Evolutionary conservation across 768 basidiomycete genomes (phyloP), one percentile per base, ranked within the genome.

Genomic region (Kwoniella sp.): DNA sequence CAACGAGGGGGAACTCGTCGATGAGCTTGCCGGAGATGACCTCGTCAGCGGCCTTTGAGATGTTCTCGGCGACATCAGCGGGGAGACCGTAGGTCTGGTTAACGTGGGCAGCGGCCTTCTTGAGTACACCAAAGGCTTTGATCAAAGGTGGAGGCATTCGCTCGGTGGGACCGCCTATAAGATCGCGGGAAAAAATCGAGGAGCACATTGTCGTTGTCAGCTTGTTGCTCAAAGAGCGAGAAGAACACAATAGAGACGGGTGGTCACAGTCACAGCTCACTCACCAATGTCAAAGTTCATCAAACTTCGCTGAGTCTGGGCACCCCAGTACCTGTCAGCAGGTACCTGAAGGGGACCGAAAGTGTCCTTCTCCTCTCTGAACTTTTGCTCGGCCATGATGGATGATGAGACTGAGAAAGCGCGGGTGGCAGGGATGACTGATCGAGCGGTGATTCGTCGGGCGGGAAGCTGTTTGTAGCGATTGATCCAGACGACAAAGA

Each of bases 241-340:
- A n/a, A n/a, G n/a, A n/a, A n/a, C n/a, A n/a, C n/a, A n/a, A n/a
- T n/a, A n/a, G n/a, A n/a, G n/a, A n/a, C n/a, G n/a, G n/a, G n/a
- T n/a, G n/a, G n/a, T n/a, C n/a, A n/a, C n/a, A n/a, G n/a, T n/a
- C n/a, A n/a, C n/a, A n/a, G n/a, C 30, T 13, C 21, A 69, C 76
- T 64, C 54, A 77, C 96, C 96, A 71, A 99, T 99, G 78, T 99
- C 94, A 72, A 99, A 99, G 81, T 99, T 99, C 81, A 94, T 90
- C 65, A 98, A 83, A 21, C 92, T 89, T 90, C 96, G 85, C 78
- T 98, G 95, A 15, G 96, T 99, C 81, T 98, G 96, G 19, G 94
- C 94, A 64, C 96, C 96, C 92, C 94, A 99, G 82, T 98, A 97
- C 62, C 88, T 86, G 64, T 90, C 88, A 17, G 85, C 85, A 25